A percentile compares a stretch with the other conserved stretches of the same genome.
Conservation (phyloP, 2,329 filamentous ascomycete species). For the Aspergillus tubingensis region DNA sequence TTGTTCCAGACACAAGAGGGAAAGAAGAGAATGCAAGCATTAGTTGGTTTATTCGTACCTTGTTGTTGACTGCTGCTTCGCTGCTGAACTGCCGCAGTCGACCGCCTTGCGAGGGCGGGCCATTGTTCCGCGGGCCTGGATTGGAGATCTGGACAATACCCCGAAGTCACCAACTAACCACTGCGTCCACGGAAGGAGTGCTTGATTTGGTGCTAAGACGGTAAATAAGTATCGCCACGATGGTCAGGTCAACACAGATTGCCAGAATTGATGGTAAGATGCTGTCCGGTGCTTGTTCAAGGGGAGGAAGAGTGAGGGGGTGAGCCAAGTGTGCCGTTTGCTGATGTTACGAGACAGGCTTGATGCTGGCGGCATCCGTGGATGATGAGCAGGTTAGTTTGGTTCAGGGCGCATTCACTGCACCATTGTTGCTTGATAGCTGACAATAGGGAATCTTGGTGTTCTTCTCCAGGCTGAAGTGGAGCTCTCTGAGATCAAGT, state of each 20-base stretch:
- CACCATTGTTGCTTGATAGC: background rate
- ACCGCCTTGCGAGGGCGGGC: conserved; percentile 40
- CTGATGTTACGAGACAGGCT: conserved; percentile 59
- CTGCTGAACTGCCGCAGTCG: conserved; percentile 31
- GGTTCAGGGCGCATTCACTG: conserved; percentile 2
- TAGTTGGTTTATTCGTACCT: conserved; percentile 20
- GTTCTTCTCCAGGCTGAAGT: conserved; percentile 59
- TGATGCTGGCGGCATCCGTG: conserved; percentile 91
- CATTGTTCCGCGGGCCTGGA: conserved; percentile 28
- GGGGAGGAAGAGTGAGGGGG: no score
- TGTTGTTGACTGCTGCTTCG: conserved; percentile 13
- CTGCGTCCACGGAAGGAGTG: background rate
- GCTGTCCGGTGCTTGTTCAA: conserved; percentile 18
- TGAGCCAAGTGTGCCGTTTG: conserved; percentile 8
- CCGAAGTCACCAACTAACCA: conserved; percentile 4
- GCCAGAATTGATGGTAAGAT: conserved; percentile 80
- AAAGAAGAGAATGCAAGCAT: background rate
- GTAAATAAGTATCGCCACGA: conserved; percentile 39
- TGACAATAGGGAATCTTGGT: conserved; percentile 8
- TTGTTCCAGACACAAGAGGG: background rate
- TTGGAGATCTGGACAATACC: conserved; percentile 25
- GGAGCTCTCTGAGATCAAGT: conserved; percentile 82
- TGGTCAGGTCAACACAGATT: conserved; percentile 94
- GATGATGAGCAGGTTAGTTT: conserved; percentile 74
- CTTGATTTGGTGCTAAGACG: background rate